These are phyloP conservation scores for Colletotrichum camelliae DNA, from an alignment of 2,329 filamentous ascomycete species.

Conservation along the genomic window DNA sequence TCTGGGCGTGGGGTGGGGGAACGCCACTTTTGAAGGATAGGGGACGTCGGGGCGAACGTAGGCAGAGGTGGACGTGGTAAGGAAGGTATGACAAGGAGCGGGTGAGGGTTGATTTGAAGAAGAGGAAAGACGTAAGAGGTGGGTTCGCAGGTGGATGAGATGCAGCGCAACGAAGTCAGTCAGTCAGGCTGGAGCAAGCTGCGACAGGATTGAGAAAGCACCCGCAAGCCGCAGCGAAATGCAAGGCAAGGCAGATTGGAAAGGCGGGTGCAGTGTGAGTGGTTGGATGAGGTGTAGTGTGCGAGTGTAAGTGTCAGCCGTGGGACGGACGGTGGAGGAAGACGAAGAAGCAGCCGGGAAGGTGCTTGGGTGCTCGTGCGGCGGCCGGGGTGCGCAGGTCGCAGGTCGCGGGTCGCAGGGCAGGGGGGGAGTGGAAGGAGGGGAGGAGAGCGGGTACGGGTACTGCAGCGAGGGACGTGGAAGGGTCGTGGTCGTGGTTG, in stretches of 20 bases:
- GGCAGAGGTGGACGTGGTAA: background rate
- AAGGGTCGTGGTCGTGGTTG: background rate
- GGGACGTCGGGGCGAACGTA: background rate
- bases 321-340: background rate
- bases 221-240: background rate
- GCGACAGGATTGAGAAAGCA: background rate
- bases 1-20: slow-evolving; percentile 16
- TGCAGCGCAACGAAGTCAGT: background rate
- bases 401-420: background rate
- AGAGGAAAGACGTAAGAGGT: background rate
- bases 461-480: background rate
- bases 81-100: background rate
- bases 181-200: background rate
- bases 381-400: background rate
- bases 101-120: background rate
- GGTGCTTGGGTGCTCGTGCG: background rate
- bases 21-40: slow-evolving; percentile 19
- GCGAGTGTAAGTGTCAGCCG: slow-evolving; percentile 2
- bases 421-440: background rate
- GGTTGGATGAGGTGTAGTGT: background rate
- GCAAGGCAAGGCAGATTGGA: background rate
- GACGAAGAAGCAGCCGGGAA: background rate
- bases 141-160: background rate
- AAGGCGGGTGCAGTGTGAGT: background rate
- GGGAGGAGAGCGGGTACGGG: background rate